phyloP scores from a whole-genome alignment of 106 monocot species.

The Dendrobium nobile region DNA sequence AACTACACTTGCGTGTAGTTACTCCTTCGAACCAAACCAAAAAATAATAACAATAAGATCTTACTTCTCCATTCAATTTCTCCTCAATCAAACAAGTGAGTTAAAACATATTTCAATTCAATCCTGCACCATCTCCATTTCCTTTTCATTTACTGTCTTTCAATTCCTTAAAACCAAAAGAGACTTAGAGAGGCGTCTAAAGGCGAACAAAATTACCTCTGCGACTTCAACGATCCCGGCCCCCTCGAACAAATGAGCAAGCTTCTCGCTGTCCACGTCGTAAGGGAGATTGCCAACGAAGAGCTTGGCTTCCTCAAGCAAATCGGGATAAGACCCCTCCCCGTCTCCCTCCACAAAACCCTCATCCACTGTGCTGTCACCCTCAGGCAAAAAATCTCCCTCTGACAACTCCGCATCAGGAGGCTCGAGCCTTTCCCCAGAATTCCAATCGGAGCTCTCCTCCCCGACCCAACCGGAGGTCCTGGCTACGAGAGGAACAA shows the following conservation, averaged over 20 bases:
- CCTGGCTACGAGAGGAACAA: slow-evolving; percentile 33
- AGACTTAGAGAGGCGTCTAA: neutral
- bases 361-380: neutral
- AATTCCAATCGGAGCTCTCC: slow-evolving; percentile 4
- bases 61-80: no score
- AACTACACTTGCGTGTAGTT: no score
- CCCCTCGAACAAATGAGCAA: slow-evolving; percentile 57
- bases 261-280: slow-evolving; percentile 59
- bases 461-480: slow-evolving; percentile 37
- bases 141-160: no score
- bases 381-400: neutral
- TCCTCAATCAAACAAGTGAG: no score
- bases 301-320: slow-evolving; percentile 82
- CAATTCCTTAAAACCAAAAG: no score
- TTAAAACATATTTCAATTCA: no score
- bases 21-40: no score
- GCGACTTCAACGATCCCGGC: slow-evolving; percentile 69
- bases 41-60: no score
- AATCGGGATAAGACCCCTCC: slow-evolving; percentile 32
- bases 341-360: slow-evolving; percentile 9
- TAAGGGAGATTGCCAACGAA: slow-evolving; percentile 80
- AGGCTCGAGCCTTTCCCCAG: neutral
- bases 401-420: slow-evolving; percentile 1
- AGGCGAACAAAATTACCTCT: slow-evolving; percentile 39
- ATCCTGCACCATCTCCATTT: no score